phyloP scores from a whole-genome alignment of 306 rosid species.

The Vigna angularis region DNA sequence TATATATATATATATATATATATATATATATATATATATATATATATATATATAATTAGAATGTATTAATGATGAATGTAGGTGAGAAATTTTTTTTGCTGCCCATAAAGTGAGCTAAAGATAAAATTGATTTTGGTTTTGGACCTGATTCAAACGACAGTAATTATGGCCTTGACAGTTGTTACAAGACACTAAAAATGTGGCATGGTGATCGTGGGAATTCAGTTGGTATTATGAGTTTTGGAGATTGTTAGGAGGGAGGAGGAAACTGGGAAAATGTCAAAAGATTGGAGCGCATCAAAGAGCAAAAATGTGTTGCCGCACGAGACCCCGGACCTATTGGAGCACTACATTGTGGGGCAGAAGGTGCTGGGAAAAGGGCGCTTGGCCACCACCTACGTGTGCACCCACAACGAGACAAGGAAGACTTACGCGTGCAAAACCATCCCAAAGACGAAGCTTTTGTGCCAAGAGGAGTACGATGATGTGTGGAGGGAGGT shows the following conservation, averaged over 20 bases:
- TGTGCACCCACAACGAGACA: slow-evolving; percentile 60
- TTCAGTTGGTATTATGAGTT: neutral
- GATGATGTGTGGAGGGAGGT: slow-evolving; percentile 94
- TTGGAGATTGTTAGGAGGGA: neutral
- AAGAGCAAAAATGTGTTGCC: slow-evolving; percentile 60
- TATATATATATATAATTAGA: neutral
- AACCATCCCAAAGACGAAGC: slow-evolving; percentile 84
- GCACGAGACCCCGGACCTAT: slow-evolving; percentile 61
- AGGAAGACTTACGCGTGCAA: slow-evolving; percentile 70
- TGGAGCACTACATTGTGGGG: slow-evolving; percentile 79
- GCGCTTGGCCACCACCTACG: slow-evolving; percentile 74
- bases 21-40: no score
- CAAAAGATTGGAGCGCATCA: neutral
- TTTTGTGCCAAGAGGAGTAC: slow-evolving; percentile 66
- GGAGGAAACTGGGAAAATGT: neutral
- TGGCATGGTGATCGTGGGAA: neutral
- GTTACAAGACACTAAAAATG: neutral
- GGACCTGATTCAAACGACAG: neutral
- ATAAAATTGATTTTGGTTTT: neutral
- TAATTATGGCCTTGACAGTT: neutral
- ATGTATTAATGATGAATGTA: neutral
- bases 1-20: no score
- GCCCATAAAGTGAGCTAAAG: neutral
- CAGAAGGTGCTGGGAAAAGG: slow-evolving; percentile 77
- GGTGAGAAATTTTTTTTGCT: neutral